Percentiles rank a stretch among this genome's conserved stretches.
phyloP scores from a whole-genome alignment of 2,329 filamentous ascomycete species.

The Stagonosporopsis tanaceti region DNA sequence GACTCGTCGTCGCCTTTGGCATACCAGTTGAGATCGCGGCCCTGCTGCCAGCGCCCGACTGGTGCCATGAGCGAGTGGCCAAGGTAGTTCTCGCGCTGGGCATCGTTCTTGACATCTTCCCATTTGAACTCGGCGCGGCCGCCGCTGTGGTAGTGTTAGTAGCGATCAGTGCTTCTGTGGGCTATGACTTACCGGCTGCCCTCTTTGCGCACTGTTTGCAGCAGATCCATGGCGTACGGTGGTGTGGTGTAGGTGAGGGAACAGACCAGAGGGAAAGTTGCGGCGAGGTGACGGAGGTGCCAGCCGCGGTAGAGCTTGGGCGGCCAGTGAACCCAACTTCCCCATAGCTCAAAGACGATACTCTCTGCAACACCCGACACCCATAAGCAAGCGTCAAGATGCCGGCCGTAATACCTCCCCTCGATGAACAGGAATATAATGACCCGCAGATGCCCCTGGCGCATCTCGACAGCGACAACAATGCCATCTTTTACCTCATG shows the following conservation, averaged over 20 bases:
- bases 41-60: slow-evolving; percentile 90
- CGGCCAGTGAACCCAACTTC: slow-evolving; percentile 13
- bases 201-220: slow-evolving; percentile 92
- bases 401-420: slow-evolving; percentile 39
- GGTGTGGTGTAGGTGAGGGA: slow-evolving; percentile 19
- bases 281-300: slow-evolving; percentile 37
- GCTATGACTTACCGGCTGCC: slow-evolving; percentile 65
- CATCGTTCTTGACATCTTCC: slow-evolving; percentile 88
- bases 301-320: slow-evolving; percentile 20
- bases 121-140: slow-evolving; percentile 93
- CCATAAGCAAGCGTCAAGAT: slow-evolving; percentile 25
- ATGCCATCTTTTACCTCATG: slow-evolving; percentile 68
- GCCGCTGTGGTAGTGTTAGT: slow-evolving; percentile 62
- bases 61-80: slow-evolving; percentile 92
- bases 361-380: slow-evolving; percentile 10
- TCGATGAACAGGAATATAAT: slow-evolving; percentile 45
- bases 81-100: slow-evolving; percentile 88
- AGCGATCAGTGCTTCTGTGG: not conserved
- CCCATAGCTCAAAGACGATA: slow-evolving; percentile 8
- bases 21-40: slow-evolving; percentile 73
- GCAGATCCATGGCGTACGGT: slow-evolving; percentile 79
- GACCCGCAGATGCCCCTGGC: slow-evolving; percentile 33
- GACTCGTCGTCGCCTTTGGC: slow-evolving; percentile 64
- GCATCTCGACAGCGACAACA: slow-evolving; percentile 38
- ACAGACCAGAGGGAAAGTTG: slow-evolving; percentile 24